phyloP scores from a whole-genome alignment of 2,329 filamentous ascomycete genomes.

The Cladophialophora psammophila region DNA sequence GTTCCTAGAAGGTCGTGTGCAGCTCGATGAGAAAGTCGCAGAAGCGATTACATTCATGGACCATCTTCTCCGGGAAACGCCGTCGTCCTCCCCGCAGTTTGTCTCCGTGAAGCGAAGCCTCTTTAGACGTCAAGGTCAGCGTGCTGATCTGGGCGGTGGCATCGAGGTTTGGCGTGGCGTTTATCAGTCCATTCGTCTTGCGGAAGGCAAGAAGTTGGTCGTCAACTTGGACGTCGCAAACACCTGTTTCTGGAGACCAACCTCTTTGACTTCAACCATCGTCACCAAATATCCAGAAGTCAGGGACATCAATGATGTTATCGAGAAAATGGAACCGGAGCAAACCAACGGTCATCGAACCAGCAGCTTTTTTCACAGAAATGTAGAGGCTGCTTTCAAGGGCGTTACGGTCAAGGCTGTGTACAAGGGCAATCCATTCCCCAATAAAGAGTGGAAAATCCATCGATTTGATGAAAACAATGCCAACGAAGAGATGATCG shows the following conservation, averaged over 20 bases:
- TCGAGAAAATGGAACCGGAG: conserved; percentile 23
- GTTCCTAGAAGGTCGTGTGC: conserved; percentile 68
- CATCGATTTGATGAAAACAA: conserved; percentile 56
- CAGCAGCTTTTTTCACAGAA: conserved; percentile 40
- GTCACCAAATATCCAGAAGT: conserved; percentile 44
- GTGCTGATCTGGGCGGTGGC: conserved; percentile 65
- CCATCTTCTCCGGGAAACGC: conserved; percentile 82
- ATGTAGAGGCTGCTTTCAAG: conserved; percentile 46
- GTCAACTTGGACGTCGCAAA: conserved; percentile 94
- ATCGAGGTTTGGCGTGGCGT: conserved; percentile 87
- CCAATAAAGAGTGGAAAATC: conserved; percentile 57
- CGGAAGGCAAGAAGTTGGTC: conserved; percentile 69
- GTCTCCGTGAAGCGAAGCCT: conserved; percentile 82
- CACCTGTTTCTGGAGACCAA: conserved; percentile 79
- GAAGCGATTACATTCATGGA: conserved; percentile 91
- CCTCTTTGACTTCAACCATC: conserved; percentile 47
- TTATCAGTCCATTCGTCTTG: conserved; percentile 83
- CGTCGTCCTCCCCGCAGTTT: conserved; percentile 65
- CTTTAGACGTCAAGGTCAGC: conserved; percentile 66
- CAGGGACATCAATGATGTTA: conserved; percentile 46
- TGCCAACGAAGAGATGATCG: conserved; percentile 54
- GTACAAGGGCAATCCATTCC: conserved; percentile 46
- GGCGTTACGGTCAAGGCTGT: conserved; percentile 47
- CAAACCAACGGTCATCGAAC: conserved; percentile 35
- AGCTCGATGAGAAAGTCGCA: conserved; percentile 72